Evolutionary conservation across 768 basidiomycete genomes (phyloP).

Genomic region (Lyophyllum atratum): DNA sequence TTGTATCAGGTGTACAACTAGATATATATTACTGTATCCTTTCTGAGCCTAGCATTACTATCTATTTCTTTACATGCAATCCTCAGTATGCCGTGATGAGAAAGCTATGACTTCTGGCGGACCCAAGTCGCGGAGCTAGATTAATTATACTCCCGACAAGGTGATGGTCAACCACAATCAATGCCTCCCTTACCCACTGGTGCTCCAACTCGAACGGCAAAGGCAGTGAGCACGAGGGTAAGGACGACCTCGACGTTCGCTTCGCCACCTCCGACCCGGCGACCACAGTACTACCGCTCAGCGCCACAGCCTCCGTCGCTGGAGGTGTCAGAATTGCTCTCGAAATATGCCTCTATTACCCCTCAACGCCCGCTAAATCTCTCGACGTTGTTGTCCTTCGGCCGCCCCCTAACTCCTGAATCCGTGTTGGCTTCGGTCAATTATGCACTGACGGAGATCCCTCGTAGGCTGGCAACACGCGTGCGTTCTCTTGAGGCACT

Average conservation of each 20-base stretch:
- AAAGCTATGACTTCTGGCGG: constrained; percentile 9
- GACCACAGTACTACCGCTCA: constrained; percentile 30
- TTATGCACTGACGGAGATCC: constrained; percentile 76
- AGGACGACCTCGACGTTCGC: constrained; percentile 11
- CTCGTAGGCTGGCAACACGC: constrained; percentile 72
- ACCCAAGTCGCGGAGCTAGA: constrained; percentile 5
- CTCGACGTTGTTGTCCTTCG: constrained; percentile 72
- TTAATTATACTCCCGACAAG: neutral
- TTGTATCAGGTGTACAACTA: constrained; percentile 95
- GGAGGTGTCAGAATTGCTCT: constrained; percentile 60
- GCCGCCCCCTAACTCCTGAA: constrained; percentile 67
- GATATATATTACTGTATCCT: constrained; percentile 19
- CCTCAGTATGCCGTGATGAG: neutral
- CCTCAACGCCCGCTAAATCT: constrained; percentile 72
- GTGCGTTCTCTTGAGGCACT: constrained; percentile 73
- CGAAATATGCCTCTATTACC: constrained; percentile 58
- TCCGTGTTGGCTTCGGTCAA: constrained; percentile 76
- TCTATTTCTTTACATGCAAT: neutral
- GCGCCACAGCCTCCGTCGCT: constrained; percentile 51
- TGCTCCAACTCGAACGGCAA: constrained; percentile 2
- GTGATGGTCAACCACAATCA: neutral
- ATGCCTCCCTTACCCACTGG: constrained; percentile 3
- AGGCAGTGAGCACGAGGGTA: constrained; percentile 6
- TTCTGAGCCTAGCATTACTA: neutral
- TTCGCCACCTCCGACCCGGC: neutral